A percentile compares a stretch with the other conserved stretches of the same genome.
Evolutionary conservation across 352 stramenopile genomes (phyloP).

Genomic region (Globisporangium splendens): DNA sequence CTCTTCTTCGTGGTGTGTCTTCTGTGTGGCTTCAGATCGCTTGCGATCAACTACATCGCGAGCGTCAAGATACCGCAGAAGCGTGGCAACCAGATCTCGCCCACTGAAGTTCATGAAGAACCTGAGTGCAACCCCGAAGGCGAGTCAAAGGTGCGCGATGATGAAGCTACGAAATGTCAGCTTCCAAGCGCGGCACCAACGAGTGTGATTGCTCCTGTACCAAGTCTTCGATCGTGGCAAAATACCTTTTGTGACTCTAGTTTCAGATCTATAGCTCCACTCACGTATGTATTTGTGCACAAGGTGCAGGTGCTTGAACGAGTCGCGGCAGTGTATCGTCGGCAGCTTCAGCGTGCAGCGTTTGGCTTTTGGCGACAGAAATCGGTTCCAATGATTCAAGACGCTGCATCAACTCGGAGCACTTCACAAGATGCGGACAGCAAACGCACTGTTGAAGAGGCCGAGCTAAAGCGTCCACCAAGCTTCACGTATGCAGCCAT

Average conservation of each 20-base stretch:
- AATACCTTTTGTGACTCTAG: slow-evolving; percentile 1
- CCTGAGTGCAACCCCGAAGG: too few species aligned
- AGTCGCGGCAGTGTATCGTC: not conserved
- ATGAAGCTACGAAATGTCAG: too few species aligned
- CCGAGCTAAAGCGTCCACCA: not conserved
- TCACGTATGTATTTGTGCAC: not conserved
- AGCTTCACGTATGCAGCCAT: slow-evolving; percentile 46
- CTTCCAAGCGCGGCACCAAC: not conserved
- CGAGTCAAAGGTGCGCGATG: too few species aligned
- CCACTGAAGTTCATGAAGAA: too few species aligned
- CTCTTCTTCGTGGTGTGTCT: slow-evolving; percentile 24
- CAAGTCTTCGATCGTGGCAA: not conserved
- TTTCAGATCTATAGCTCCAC: not conserved
- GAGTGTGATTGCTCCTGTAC: not conserved
- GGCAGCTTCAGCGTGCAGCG: slow-evolving; percentile 3
- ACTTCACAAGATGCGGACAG: not conserved
- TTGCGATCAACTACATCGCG: slow-evolving; percentile 7
- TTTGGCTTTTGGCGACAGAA: slow-evolving; percentile 10
- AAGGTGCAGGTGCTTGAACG: slow-evolving; percentile 4
- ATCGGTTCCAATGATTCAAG: not conserved
- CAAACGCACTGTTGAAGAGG: not conserved
- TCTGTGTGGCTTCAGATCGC: slow-evolving; percentile 17
- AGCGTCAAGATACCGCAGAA: not conserved
- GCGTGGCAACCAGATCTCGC: too few species aligned
- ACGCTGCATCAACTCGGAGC: not conserved